A percentile compares a stretch with the other conserved stretches of the same genome.
These are phyloP conservation scores for Elymus sibiricus DNA, from an alignment of 176 grass and related monocot genomes.

Conservation along the genomic window DNA sequence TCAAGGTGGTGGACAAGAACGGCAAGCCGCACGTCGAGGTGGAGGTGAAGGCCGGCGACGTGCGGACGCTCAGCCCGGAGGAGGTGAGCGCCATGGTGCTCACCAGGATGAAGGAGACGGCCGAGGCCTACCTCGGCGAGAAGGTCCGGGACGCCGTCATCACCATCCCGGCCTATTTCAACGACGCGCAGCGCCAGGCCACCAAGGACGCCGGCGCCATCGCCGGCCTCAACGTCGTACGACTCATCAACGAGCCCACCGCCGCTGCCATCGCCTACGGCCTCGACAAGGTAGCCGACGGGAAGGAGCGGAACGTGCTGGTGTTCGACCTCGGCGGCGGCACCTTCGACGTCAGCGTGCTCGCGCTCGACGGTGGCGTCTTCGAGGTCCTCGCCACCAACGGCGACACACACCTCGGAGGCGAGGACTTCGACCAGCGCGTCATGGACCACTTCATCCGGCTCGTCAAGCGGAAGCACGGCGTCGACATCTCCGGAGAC, in stretches of 20 bases:
- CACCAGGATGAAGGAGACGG: constrained; percentile 74
- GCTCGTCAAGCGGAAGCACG: constrained; percentile 60
- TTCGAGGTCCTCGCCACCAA: constrained; percentile 65
- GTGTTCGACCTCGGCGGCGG: constrained; percentile 72
- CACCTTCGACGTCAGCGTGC: constrained; percentile 67
- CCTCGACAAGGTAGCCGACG: constrained; percentile 54
- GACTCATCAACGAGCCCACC: constrained; percentile 64
- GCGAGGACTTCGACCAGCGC: constrained; percentile 78
- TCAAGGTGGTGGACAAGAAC: constrained; percentile 56
- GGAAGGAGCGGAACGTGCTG: constrained; percentile 65
- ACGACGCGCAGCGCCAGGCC: constrained; percentile 70
- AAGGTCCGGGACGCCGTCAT: constrained; percentile 68
- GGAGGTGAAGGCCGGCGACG: constrained; percentile 45
- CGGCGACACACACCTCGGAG: constrained; percentile 76
- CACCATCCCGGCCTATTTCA: constrained; percentile 80
- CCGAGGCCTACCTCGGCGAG: constrained; percentile 68
- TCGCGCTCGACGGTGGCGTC: constrained; percentile 59
- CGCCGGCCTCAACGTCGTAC: constrained; percentile 56
- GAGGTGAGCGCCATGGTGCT: constrained; percentile 81
- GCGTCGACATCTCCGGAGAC: constrained; percentile 56
- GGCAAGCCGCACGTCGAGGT: constrained; percentile 67
- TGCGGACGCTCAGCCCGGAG: constrained; percentile 62
- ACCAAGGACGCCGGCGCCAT: constrained; percentile 76
- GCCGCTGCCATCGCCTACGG: constrained; percentile 75
- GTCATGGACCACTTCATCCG: constrained; percentile 74